phyloP scores from a whole-genome alignment of 345 rosid genomes.

The Salix viminalis region DNA sequence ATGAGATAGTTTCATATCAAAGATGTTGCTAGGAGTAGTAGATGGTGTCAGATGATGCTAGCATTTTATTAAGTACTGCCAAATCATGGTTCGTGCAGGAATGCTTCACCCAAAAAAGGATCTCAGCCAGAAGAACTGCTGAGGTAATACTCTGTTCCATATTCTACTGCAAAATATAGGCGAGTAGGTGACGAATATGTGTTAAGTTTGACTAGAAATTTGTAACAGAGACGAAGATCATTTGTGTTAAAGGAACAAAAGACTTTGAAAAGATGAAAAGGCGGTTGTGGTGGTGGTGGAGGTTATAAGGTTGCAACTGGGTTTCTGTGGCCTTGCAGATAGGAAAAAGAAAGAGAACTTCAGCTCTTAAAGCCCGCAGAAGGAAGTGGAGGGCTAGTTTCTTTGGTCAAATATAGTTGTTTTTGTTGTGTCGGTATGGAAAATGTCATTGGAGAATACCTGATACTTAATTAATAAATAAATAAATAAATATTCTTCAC shows the following conservation, averaged over 20 bases:
- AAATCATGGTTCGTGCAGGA: constrained; percentile 38
- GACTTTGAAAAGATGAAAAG: too few species aligned
- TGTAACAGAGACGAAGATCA: background rate
- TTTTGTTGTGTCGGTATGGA: too few species aligned
- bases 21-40: background rate
- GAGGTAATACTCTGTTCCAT: constrained; percentile 45
- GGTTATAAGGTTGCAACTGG: background rate
- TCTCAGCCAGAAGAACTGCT: constrained; percentile 59
- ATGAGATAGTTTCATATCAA: background rate
- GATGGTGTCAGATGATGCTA: background rate
- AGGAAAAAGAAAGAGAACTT: background rate
- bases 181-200: background rate
- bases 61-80: background rate
- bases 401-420: too few species aligned
- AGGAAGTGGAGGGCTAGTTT: too few species aligned
- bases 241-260: background rate
- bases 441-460: too few species aligned
- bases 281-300: too few species aligned
- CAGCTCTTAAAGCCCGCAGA: background rate
- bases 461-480: too few species aligned
- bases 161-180: background rate
- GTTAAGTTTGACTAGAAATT: background rate
- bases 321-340: background rate
- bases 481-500: too few species aligned
- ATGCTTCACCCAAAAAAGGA: constrained; percentile 25